Base-by-base conservation (phyloP, 495 filamentous ascomycete genomes). In the Talaromyces adpressus region DNA sequence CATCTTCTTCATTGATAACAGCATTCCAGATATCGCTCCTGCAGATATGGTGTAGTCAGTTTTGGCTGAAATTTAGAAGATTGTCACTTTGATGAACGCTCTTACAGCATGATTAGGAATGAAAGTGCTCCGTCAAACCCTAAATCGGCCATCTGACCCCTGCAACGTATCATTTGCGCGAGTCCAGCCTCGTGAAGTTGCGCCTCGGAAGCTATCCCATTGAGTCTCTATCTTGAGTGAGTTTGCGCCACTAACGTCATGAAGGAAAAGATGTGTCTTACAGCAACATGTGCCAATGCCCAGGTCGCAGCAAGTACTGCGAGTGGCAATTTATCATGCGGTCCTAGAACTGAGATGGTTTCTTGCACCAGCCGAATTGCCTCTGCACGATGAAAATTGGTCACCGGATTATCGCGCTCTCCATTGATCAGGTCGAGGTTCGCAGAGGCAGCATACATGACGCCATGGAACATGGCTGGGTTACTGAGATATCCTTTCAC, bases 1-100 rank as follows among this genome's bases (percentile, higher is more conserved):
- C 27, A 22, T 59, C 57, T 59, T 32, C 30, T 7, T 59, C 57
- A 29, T 59, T 59, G 20, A 59, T 59, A 16, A 59, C 57, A 2
- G 57, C 57, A 36, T 59, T 59, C 57, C 57, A 59, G n/a, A 59
- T 59, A n/a, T 59, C 57, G 57, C 57, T 59, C 7, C 57, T 59
- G 20, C 34, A 59, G 36, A 12, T 5, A 6, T 4, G 36, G 4
- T 9, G 6, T 41, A 16, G 36, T 16, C 36, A 41, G 12, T 30
- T 30, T 30, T 30, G 29, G 29, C 29, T 30, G 29, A 30, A 30
- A 7, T 7, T 6, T 4, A 7, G 29, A 30, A 5, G 6, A 7
- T 30, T 6, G 29, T 5, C 36, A 41, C 36, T 12, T 20, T 8
- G 11, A 36, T 30, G 22, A 22, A 36, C 14, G 18, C 7, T 23